These are phyloP conservation scores for Rhizopus arrhizus DNA, from an alignment of 371 early-diverging fungal species.

Conservation along the genomic window DNA sequence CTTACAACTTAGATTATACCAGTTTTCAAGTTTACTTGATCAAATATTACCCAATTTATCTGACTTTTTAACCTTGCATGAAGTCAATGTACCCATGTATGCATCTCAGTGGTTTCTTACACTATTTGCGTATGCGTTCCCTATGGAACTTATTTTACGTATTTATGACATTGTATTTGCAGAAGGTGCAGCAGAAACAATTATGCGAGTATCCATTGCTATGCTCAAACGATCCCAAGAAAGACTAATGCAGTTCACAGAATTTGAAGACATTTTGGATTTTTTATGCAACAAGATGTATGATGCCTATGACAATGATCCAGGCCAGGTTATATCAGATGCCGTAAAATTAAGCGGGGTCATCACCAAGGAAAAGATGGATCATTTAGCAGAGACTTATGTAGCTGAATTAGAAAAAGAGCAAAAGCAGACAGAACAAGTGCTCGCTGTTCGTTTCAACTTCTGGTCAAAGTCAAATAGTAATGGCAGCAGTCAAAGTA, in stretches of 20 bases:
- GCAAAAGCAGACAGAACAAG: conserved; percentile 60
- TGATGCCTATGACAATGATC: conserved; percentile 64
- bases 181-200: conserved; percentile 76
- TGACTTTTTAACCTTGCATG: conserved; percentile 67
- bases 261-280: conserved; percentile 78
- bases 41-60: conserved; percentile 73
- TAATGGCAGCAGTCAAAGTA: conserved; percentile 10
- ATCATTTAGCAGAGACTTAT: conserved; percentile 57
- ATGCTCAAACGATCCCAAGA: conserved; percentile 73
- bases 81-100: conserved; percentile 79
- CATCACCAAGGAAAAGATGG: conserved; percentile 42
- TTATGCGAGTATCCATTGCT: conserved; percentile 81
- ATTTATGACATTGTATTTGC: conserved; percentile 78
- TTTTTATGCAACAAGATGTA: conserved; percentile 78
- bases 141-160: conserved; percentile 72
- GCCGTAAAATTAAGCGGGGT: conserved; percentile 66
- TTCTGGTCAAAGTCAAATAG: conserved; percentile 30
- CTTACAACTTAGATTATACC: conserved; percentile 74
- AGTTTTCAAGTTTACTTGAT: conserved; percentile 75
- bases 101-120: conserved; percentile 89
- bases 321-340: conserved; percentile 68
- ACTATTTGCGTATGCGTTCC: conserved; percentile 78
- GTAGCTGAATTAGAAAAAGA: conserved; percentile 57
- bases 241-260: conserved; percentile 63
- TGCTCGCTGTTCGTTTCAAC: conserved; percentile 54